These are phyloP conservation scores for Kuraishia ogatae DNA, from an alignment of 805 yeast species.

Conservation along the genomic window DNA sequence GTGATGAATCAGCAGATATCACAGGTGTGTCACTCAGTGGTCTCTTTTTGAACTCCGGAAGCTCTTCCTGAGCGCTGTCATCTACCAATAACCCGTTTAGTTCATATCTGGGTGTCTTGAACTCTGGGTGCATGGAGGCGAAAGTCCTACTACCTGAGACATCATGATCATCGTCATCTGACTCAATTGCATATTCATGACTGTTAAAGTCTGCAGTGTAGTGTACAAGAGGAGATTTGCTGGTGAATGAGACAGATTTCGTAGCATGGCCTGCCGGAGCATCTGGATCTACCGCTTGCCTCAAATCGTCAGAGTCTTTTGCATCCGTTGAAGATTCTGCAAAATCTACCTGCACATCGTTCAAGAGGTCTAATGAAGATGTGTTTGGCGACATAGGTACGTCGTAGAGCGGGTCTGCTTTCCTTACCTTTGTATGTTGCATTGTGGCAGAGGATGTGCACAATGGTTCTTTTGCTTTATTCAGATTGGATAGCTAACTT, in stretches of 20 bases:
- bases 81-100: not conserved
- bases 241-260: slow-evolving; percentile 1
- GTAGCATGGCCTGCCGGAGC: not conserved
- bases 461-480: not conserved
- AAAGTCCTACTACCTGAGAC: not conserved
- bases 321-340: not conserved
- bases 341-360: not conserved
- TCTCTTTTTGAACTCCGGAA: slow-evolving; percentile 59
- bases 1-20: slow-evolving; percentile 48
- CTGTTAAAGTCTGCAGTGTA: not conserved
- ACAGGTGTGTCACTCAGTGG: slow-evolving; percentile 74
- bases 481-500: not conserved
- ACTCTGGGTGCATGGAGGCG: not conserved
- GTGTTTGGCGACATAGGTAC: not conserved
- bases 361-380: not conserved
- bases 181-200: not conserved
- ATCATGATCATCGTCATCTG: slow-evolving; percentile 2
- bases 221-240: not conserved
- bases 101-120: slow-evolving; percentile 1
- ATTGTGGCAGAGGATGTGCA: not conserved
- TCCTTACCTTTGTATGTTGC: not conserved
- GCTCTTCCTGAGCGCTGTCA: slow-evolving; percentile 2
- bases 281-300: not conserved
- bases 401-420: not conserved
- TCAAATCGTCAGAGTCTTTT: not conserved